Evolutionary conservation across 1,284 basidiomycete species (phyloP).

Genomic region (Boletus smithii): DNA sequence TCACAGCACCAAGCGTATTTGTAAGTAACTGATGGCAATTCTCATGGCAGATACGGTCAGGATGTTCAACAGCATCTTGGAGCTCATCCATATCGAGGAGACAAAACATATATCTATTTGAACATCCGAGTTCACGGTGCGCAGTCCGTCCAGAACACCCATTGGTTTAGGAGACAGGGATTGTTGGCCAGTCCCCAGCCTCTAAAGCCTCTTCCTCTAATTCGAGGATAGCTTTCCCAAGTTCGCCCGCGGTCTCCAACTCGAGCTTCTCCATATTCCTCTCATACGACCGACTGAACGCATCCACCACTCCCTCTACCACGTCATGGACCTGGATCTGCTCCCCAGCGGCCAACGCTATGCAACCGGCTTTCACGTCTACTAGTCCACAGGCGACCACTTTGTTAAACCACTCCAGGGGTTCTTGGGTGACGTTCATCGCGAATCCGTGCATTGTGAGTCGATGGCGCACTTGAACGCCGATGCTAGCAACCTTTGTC

Average conservation of each 20-base stretch:
- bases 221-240: conserved; percentile 48
- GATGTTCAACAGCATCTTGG: no score
- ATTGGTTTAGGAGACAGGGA: conserved; percentile 12
- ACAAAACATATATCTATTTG: no score
- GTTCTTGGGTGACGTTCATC: conserved; percentile 84
- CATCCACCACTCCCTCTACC: conserved; percentile 48
- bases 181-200: conserved; percentile 24
- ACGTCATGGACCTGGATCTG: conserved; percentile 47
- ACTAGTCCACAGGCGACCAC: conserved; percentile 91
- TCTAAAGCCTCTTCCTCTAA: conserved; percentile 40
- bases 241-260: conserved; percentile 44
- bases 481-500: conserved; percentile 90
- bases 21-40: no score
- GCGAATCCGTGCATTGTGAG: conserved; percentile 95
- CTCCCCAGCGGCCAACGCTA: conserved; percentile 45
- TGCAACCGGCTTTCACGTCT: conserved; percentile 76
- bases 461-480: conserved; percentile 93
- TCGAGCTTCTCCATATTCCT: conserved; percentile 55
- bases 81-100: no score
- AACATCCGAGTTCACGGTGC: no score
- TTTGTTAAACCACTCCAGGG: conserved; percentile 78
- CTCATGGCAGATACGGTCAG: no score
- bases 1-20: no score
- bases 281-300: conserved; percentile 52
- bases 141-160: no score